These are phyloP conservation scores for Phytophthora idaei DNA, from an alignment of 352 stramenopile genomes.

Conservation along the genomic window DNA sequence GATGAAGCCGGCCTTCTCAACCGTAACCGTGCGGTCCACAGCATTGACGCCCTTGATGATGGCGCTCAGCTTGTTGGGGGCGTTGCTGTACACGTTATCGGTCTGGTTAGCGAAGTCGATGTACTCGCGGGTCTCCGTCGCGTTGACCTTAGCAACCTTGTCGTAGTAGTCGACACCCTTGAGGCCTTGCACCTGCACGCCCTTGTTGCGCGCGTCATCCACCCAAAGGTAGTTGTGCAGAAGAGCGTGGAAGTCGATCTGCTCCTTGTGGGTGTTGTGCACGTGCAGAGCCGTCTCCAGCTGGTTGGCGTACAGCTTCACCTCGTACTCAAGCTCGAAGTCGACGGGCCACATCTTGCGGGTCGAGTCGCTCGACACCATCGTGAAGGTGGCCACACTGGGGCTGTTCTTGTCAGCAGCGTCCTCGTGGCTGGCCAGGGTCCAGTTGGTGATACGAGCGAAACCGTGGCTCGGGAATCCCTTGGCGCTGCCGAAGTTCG, in stretches of 20 bases:
- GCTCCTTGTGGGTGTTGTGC: constrained; percentile 78
- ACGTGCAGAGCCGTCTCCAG: constrained; percentile 80
- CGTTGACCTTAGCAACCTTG: constrained; percentile 79
- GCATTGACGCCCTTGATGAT: constrained; percentile 51
- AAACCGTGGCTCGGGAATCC: constrained; percentile 89
- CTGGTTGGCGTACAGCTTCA: constrained; percentile 61
- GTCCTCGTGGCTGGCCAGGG: constrained; percentile 22
- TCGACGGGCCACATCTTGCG: constrained; percentile 54
- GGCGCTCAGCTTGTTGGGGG: constrained; percentile 52
- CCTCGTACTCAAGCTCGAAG: constrained; percentile 66
- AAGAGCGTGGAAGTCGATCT: constrained; percentile 93
- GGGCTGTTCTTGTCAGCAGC: constrained; percentile 12
- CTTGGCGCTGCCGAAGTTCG: constrained; percentile 79
- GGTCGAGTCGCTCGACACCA: constrained; percentile 33
- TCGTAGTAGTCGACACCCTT: constrained; percentile 85
- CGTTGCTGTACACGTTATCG: constrained; percentile 88
- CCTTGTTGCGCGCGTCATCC: constrained; percentile 66
- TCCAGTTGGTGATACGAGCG: constrained; percentile 64
- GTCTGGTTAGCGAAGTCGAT: constrained; percentile 77
- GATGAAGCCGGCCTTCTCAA: constrained; percentile 65
- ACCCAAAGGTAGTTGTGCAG: constrained; percentile 94
- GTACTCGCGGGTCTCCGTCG: constrained; percentile 56
- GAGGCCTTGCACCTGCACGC: constrained; percentile 79
- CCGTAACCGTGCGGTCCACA: constrained; percentile 52
- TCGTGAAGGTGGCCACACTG: constrained; percentile 38